Conservation (phyloP, 108 stramenopile species). For the Schizochytrium sp. region DNA sequence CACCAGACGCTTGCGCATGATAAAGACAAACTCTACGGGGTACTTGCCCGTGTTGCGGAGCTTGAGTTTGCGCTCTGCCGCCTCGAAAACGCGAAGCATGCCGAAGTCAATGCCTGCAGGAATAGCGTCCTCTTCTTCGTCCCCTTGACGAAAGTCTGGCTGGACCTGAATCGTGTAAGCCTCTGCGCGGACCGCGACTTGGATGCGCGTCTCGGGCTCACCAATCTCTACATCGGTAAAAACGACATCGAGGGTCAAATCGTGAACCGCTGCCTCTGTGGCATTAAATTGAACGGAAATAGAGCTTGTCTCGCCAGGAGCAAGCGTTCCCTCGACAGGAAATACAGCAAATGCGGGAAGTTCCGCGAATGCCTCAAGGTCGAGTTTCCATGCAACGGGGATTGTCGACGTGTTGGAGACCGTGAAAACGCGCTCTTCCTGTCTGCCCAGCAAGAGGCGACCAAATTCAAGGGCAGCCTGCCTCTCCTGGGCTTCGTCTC, state of each 20-base stretch:
- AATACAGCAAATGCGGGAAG: conserved; percentile 24
- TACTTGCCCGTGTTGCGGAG: conserved; percentile 53
- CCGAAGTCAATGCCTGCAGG: conserved; percentile 42
- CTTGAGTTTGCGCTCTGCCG: conserved; percentile 20
- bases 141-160: conserved; percentile 35
- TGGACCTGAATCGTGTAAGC: conserved; percentile 46
- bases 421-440: conserved; percentile 36
- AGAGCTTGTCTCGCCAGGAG: conserved; percentile 20
- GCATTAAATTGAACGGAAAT: conserved; percentile 37
- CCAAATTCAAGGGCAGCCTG: conserved; percentile 38
- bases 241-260: conserved; percentile 22
- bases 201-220: background rate
- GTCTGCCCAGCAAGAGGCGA: conserved; percentile 36
- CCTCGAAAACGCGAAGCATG: conserved; percentile 40
- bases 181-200: conserved; percentile 41
- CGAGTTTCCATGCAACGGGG: conserved; percentile 36
- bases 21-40: conserved; percentile 37
- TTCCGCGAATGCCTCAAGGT: conserved; percentile 28
- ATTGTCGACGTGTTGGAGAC: conserved; percentile 32
- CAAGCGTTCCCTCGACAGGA: conserved; percentile 32
- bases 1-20: conserved; percentile 14
- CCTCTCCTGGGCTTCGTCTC: background rate
- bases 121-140: conserved; percentile 14
- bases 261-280: conserved; percentile 28
- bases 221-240: conserved; percentile 30